These are phyloP conservation scores for Tuber calosporum DNA, from an alignment of 495 filamentous ascomycete genomes.

Conservation along the genomic window DNA sequence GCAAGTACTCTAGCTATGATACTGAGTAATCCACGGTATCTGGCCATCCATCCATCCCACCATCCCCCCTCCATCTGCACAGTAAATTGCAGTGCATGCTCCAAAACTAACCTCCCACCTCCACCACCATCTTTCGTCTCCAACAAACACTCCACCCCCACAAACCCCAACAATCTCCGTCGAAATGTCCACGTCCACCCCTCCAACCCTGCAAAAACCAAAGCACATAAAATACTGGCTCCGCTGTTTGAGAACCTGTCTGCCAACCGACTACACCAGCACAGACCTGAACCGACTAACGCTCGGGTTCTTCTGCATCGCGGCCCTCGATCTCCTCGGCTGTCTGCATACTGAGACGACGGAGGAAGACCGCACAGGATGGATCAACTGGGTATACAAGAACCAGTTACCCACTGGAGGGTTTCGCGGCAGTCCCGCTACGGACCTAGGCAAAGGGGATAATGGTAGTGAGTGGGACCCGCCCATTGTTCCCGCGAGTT, in stretches of 20 bases:
- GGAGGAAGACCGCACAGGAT: conserved; percentile 53
- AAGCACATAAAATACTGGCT: conserved; percentile 88
- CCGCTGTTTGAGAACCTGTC: conserved; percentile 71
- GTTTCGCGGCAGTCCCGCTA: conserved; percentile 72
- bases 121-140: conserved; percentile 3
- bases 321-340: conserved; percentile 72
- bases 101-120: conserved; percentile 8
- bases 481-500: conserved; percentile 76
- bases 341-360: conserved; percentile 53
- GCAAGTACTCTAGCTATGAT: no score
- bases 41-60: neutral
- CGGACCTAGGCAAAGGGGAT: conserved; percentile 49
- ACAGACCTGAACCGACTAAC: conserved; percentile 86
- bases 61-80: neutral
- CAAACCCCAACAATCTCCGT: conserved; percentile 10
- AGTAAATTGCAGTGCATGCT: conserved; percentile 1
- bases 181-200: conserved; percentile 38
- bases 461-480: conserved; percentile 58
- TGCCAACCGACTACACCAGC: conserved; percentile 72
- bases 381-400: conserved; percentile 63
- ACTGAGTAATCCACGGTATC: no score
- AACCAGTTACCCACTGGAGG: conserved; percentile 69
- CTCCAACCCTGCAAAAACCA: conserved; percentile 55
- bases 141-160: neutral
- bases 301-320: conserved; percentile 78